Base-by-base conservation (phyloP, 192 early-diverging fungal species). In the Entophlyctis helioformis region DNA sequence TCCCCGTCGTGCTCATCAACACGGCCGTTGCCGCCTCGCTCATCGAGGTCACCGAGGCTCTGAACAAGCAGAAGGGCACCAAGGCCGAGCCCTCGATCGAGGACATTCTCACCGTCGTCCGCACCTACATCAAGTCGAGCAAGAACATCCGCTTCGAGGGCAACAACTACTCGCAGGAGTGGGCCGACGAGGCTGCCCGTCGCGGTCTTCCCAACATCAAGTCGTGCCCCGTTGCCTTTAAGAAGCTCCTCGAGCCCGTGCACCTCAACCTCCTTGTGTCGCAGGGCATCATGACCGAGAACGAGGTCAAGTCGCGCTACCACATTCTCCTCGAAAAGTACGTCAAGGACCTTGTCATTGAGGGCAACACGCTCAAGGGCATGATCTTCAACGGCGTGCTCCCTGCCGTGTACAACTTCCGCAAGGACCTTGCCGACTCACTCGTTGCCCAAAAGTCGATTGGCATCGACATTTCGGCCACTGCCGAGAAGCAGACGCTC, bases 311-410 rank as follows among this genome's bases (percentile, higher is more conserved):
- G 41, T 94, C 92, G 34, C 83, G 95, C 53, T 91, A 80, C 80
- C 82, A 96, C 69, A 95, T 98, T 62, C 70, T 98, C 52, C 77
- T 84, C 63, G 92, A 98, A 73, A 91, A 89, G 66, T 98, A 96
- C 60, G 76, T 82, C 67, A 98, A 98, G 83, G 92, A 98, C 66
- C 60, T 95, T 27, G 51, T 84, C 29, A 91, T 96, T 45, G 95
- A 98, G 74, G 85, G 82, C 44, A 79, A 83, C 64, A 93, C 95
- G 22, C 72, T 98, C 54, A 64, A 76, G 43, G 70, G 72, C 59
- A 78, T 98, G 70, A 53, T 91, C 33, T 60, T 67, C 42, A 84
- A 88, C 54, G 81, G 83, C 51, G 83, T 98, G 36, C 68, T 98
- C 39, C 95, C 95, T 21, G 79, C 87, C 15, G 80, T 81, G 10